Evolutionary conservation across 192 early-diverging fungal genomes (phyloP), one percentile per base, ranked within the genome.

Genomic region (Physocladia obscura): DNA sequence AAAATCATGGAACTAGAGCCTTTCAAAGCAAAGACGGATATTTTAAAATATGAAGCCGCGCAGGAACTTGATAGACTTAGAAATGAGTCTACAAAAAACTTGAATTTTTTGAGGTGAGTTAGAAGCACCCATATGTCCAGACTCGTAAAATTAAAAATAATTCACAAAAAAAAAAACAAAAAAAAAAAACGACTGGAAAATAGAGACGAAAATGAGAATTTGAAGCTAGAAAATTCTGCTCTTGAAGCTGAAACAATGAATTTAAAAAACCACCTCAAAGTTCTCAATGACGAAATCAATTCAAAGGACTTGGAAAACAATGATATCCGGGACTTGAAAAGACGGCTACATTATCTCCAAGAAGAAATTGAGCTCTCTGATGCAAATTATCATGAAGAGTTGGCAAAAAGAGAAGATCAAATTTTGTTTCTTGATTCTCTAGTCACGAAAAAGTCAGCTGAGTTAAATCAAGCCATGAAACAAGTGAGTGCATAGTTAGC

Each of bases 341-440:
- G 52, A 62, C 72, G 74, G 56, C 50, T 78, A 48, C 58, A 62
- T 63, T 73, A 78, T 1, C 31, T 74, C 6, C 68, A 64, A n/a
- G 62, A 51, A 13, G 74, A 78, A 50, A 64, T 76, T 40, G 74
- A 79, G 22, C 35, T 50, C 27, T 26, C 69, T 34, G 76, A 81
- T 34, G 63, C 65, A 30, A 30, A 63, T 2, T 59, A 52, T 15
- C 26, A 55, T 13, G 79, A 81, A 47, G 57, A 73, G 49, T 47
- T 84, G 21, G 47, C 68, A 32, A 51, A 61, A n/a, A 78, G 78
- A 54, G 79, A 78, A 4, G 51, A 67, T 8, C 32, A 77, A 49
- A 69, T 68, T 11, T n/a, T 64, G 4, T 65, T 75, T 4, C 49
- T 82, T 38, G 57, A 70, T n/a, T 35, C 50, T 17, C 57, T 30